Evolutionary conservation across 306 rosid species (phyloP).

Genomic region (Senna siamea): DNA sequence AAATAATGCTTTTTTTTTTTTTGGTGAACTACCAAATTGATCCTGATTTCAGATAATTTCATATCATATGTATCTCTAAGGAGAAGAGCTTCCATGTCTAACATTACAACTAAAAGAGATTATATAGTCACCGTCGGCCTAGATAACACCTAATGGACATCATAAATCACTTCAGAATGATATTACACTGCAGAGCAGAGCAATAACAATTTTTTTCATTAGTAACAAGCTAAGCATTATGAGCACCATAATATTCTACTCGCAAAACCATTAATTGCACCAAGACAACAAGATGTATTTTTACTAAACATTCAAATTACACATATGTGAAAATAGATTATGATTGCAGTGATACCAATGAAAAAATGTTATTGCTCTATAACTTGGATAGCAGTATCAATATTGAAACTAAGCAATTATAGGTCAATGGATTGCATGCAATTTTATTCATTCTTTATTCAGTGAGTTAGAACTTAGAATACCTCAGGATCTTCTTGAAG

Average conservation of each 20-base stretch:
- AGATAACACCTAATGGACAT: too few relatives aligned
- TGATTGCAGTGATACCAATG: neutral
- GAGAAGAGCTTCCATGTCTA: too few relatives aligned
- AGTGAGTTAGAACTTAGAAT: slow-evolving; percentile 31
- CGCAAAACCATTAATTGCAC: slow-evolving; percentile 6
- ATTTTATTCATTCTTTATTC: slow-evolving; percentile 30
- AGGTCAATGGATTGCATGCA: slow-evolving; percentile 15
- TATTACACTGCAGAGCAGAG: too few relatives aligned
- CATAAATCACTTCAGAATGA: too few relatives aligned
- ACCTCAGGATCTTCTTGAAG: slow-evolving; percentile 79
- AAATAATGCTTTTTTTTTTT: neutral
- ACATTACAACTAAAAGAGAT: too few relatives aligned
- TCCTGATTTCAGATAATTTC: too few relatives aligned
- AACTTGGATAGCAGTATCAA: neutral
- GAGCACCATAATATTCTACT: neutral
- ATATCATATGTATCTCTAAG: too few relatives aligned
- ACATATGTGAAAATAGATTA: neutral
- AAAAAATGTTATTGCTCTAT: neutral
- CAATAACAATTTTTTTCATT: too few relatives aligned
- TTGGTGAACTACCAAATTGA: neutral
- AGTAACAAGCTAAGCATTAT: neutral
- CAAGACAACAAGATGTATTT: neutral
- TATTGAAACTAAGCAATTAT: neutral
- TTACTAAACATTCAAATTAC: neutral
- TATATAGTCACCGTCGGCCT: too few relatives aligned